Base-by-base conservation (phyloP, 306 rosid genomes). In the Lathyrus tuberosus region DNA sequence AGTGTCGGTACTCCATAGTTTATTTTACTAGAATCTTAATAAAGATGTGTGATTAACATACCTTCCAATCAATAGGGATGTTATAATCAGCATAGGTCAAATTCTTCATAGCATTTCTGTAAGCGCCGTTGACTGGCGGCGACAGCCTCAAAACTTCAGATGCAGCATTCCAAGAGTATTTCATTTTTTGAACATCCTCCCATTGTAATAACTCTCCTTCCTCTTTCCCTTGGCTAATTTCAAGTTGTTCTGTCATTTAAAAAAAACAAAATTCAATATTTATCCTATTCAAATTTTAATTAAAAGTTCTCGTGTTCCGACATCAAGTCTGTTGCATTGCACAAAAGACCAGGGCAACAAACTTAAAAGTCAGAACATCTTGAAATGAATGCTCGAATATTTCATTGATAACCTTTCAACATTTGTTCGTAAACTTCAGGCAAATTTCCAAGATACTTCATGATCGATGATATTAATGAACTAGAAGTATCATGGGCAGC, bases 1-100 rank as follows among this genome's bases (percentile, higher is more conserved):
- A 24, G 26, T 24, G 26, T 24, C 3, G 26, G 3, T 24, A 2
- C 26, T 24, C 0, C 26, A 24, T 24, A 24, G 26, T 24, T 24
- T 24, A 2, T 24, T 20, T 20, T 20, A 20, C 22, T 20, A 20
- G 22, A 20, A 20, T 20, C 22, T 20, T 0, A 71, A 30, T 24
- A 31, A 5, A 0, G 35, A 31, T 31, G 7, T 7, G 1, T 31
- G 1, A 31, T 12, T 44, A 52, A 70, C 65, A 20, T 74, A 86
- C 90, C 87, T 84, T 87, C 89, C 85, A 87, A 3, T 86, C 91
- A 66, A 73, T 82, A 2, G 89, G 89, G 66, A 87, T 78, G 69
- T 56, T 58, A 72, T 62, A 84, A 43, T 69, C 81, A 70, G 80
- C 87, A 73, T 82, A 82, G 70, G 77, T 80, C 75, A 86, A 72